A percentile compares a stretch with the other conserved stretches of the same genome.
Conservation (phyloP, 345 rosid species). For the Aquilaria yunnanensis region DNA sequence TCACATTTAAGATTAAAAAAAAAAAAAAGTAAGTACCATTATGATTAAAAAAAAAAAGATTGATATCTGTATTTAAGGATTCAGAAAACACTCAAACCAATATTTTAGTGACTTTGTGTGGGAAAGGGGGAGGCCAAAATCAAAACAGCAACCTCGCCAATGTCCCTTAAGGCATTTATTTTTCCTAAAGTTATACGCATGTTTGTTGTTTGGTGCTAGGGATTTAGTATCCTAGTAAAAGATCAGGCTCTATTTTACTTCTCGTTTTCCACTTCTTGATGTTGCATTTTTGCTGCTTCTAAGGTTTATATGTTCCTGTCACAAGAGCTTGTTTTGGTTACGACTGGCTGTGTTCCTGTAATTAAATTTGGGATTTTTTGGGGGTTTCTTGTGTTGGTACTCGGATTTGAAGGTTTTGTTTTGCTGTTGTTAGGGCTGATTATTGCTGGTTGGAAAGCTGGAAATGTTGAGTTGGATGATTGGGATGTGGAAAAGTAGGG, state of each 20-base stretch:
- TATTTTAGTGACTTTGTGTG: too few relatives aligned
- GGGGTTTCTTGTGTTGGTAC: constrained; percentile 1
- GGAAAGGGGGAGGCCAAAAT: too few relatives aligned
- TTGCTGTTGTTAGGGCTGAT: background rate
- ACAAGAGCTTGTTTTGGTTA: background rate
- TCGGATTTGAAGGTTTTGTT: background rate
- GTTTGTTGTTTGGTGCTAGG: background rate
- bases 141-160: too few relatives aligned
- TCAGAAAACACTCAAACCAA: too few relatives aligned
- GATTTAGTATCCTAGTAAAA: background rate
- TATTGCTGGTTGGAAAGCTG: background rate
- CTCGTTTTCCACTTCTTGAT: background rate
- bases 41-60: too few relatives aligned
- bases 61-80: too few relatives aligned
- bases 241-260: background rate
- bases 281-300: constrained; percentile 10
- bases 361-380: constrained; percentile 2
- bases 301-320: constrained; percentile 8
- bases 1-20: too few relatives aligned
- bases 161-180: too few relatives aligned
- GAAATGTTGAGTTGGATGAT: constrained; percentile 4
- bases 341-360: background rate
- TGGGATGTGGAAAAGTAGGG: background rate
- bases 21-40: too few relatives aligned
- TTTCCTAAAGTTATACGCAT: background rate